Conservation (phyloP, 345 rosid species). For the Gynandropsis gynandra region DNA sequence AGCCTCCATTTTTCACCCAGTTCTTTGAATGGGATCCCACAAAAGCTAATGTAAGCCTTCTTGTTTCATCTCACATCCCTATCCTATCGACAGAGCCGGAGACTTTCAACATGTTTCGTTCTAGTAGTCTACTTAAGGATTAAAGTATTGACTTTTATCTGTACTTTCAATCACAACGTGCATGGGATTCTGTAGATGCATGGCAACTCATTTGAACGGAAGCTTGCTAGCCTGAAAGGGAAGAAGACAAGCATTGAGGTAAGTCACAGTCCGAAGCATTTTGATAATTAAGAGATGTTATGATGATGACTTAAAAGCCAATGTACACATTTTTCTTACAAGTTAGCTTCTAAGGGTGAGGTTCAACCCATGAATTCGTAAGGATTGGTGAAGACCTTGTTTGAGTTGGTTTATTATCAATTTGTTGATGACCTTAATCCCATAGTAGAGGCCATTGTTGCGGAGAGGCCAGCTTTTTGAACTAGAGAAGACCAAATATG, state of each 20-base stretch:
- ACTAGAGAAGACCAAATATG: neutral
- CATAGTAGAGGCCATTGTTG: too few relatives aligned
- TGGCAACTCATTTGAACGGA: slow-evolving; percentile 88
- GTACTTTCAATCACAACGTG: neutral
- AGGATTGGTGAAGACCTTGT: too few relatives aligned
- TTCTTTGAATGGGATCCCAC: slow-evolving; percentile 73
- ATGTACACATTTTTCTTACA: neutral
- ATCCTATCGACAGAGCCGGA: neutral
- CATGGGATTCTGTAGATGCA: slow-evolving; percentile 42
- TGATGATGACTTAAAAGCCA: neutral
- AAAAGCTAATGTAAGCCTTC: slow-evolving; percentile 56
- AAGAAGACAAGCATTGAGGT: slow-evolving; percentile 37
- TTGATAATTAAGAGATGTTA: slow-evolving; percentile 7
- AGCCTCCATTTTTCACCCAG: slow-evolving; percentile 69
- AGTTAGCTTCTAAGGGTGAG: too few relatives aligned
- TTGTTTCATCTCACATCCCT: slow-evolving; percentile 6
- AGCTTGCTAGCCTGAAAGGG: slow-evolving; percentile 67
- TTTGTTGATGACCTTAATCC: too few relatives aligned
- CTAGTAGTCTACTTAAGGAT: slow-evolving; percentile 5
- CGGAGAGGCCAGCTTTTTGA: too few relatives aligned
- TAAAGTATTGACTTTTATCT: neutral
- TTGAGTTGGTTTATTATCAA: too few relatives aligned
- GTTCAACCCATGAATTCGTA: too few relatives aligned
- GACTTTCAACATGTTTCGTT: neutral
- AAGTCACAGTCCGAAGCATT: slow-evolving; percentile 21